A percentile compares a stretch with the other conserved stretches of the same genome.
Evolutionary conservation across 345 rosid genomes (phyloP).

Genomic region (Brassica incana): DNA sequence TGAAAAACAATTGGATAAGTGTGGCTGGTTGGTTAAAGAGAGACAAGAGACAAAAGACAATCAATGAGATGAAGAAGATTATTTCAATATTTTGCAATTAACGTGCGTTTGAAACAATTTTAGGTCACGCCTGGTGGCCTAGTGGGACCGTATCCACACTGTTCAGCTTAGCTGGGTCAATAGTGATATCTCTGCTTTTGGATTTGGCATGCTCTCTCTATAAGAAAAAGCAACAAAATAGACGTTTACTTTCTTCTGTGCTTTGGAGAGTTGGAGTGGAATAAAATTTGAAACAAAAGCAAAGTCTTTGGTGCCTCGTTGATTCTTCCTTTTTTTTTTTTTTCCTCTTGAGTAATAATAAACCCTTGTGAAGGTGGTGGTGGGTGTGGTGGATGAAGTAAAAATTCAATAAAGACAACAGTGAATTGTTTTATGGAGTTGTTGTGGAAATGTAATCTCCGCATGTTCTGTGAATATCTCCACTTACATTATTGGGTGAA

Average conservation of each 20-base stretch:
- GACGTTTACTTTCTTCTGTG: conserved; percentile 34
- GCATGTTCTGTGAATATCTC: conserved; percentile 12
- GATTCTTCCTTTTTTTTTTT: not conserved
- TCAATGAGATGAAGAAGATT: conserved; percentile 38
- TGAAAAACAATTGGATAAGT: conserved; percentile 23
- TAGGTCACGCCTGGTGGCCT: conserved; percentile 41
- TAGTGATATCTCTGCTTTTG: conserved; percentile 33
- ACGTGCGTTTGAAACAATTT: conserved; percentile 42
- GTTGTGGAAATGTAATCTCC: conserved; percentile 29
- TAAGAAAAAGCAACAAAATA: not conserved
- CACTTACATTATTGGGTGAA: conserved; percentile 26
- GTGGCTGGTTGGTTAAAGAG: conserved; percentile 40
- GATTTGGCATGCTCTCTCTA: conserved; percentile 37
- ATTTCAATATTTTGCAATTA: conserved; percentile 16
- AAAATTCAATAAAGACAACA: conserved; percentile 7
- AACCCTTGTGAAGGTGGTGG: conserved; percentile 28
- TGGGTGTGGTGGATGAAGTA: conserved; percentile 20
- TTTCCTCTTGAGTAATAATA: conserved; percentile 20
- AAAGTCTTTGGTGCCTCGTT: conserved; percentile 35
- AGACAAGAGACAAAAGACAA: conserved; percentile 38
- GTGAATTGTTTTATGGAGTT: not conserved
- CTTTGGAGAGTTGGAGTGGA: conserved; percentile 22
- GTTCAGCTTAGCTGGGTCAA: conserved; percentile 37
- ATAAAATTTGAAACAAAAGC: conserved; percentile 11
- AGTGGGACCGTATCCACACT: conserved; percentile 37